These are phyloP conservation scores for Pezicula radicicola DNA, from an alignment of 2,329 filamentous ascomycete species.

Conservation along the genomic window DNA sequence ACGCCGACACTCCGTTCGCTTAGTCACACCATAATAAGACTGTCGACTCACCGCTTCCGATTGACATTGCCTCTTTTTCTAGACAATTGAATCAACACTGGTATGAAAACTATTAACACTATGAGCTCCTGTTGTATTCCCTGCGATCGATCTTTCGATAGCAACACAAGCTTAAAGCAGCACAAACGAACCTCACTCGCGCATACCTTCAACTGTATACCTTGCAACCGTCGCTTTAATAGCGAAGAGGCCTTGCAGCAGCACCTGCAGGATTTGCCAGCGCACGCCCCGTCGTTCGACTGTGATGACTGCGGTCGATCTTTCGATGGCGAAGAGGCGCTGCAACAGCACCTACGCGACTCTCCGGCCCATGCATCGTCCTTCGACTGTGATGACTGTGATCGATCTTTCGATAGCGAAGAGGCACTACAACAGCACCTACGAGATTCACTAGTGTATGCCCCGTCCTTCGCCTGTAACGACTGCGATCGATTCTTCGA, in stretches of 20 bases:
- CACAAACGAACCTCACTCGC: too few species aligned
- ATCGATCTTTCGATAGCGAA: slow-evolving; percentile 17
- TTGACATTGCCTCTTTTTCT: slow-evolving; percentile 7
- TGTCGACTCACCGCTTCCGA: slow-evolving; percentile 10
- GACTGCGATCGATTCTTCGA: slow-evolving; percentile 16
- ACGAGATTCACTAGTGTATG: slow-evolving; percentile 12
- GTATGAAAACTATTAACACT: slow-evolving; percentile 11
- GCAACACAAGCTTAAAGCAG: slow-evolving; percentile 10
- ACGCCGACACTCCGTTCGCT: not conserved
- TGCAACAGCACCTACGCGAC: too few species aligned
- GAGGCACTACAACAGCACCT: slow-evolving; percentile 11
- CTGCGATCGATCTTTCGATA: too few species aligned
- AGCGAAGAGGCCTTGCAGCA: too few species aligned
- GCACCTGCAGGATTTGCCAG: too few species aligned
- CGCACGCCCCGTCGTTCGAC: too few species aligned
- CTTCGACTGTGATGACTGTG: slow-evolving; percentile 15
- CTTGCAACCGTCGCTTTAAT: too few species aligned
- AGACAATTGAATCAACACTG: slow-evolving; percentile 13
- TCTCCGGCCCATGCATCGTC: too few species aligned
- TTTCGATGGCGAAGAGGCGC: too few species aligned
- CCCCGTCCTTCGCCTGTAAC: slow-evolving; percentile 14
- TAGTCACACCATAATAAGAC: slow-evolving; percentile 5
- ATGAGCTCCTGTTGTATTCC: slow-evolving; percentile 9
- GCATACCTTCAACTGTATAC: too few species aligned
- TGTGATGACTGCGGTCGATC: slow-evolving; percentile 16